phyloP scores from a whole-genome alignment of 2,329 filamentous ascomycete species.

The Rutstroemia sp. region DNA sequence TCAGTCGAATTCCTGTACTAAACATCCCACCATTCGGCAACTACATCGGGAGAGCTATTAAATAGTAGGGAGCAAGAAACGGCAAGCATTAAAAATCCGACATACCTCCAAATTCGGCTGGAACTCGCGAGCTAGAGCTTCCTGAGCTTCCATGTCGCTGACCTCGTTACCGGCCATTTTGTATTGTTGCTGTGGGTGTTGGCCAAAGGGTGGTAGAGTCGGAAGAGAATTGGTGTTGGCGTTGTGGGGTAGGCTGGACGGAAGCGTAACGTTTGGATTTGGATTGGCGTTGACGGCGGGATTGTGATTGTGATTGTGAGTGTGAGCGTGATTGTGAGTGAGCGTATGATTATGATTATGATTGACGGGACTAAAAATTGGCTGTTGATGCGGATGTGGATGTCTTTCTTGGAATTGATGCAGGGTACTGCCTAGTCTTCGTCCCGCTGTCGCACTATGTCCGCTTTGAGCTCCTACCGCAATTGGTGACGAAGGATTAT shows the following conservation, averaged over 20 bases:
- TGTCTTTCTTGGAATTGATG: constrained; percentile 2
- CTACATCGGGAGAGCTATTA: background rate
- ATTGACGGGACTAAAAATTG: constrained; percentile 4
- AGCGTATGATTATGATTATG: background rate
- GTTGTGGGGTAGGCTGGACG: constrained; percentile 8
- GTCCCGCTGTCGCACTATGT: background rate
- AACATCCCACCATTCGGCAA: background rate
- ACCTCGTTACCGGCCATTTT: constrained; percentile 19
- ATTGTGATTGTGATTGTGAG: background rate
- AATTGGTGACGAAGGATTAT: constrained; percentile 1
- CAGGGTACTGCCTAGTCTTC: constrained; percentile 8
- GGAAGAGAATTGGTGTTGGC: constrained; percentile 9
- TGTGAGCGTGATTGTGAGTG: too few species aligned
- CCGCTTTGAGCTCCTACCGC: background rate
- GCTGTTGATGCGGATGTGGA: constrained; percentile 11
- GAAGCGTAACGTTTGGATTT: background rate
- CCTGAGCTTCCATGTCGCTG: constrained; percentile 40
- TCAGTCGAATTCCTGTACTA: constrained; percentile 25
- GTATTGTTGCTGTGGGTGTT: constrained; percentile 12
- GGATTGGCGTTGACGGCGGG: background rate
- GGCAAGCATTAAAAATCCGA: constrained; percentile 5
- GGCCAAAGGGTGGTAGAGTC: constrained; percentile 7
- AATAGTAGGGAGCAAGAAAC: background rate
- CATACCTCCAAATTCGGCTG: constrained; percentile 49
- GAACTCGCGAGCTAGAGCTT: constrained; percentile 52